Evolutionary conservation across 208 protist genomes (phyloP).

Genomic region (Leishmania turanica): DNA sequence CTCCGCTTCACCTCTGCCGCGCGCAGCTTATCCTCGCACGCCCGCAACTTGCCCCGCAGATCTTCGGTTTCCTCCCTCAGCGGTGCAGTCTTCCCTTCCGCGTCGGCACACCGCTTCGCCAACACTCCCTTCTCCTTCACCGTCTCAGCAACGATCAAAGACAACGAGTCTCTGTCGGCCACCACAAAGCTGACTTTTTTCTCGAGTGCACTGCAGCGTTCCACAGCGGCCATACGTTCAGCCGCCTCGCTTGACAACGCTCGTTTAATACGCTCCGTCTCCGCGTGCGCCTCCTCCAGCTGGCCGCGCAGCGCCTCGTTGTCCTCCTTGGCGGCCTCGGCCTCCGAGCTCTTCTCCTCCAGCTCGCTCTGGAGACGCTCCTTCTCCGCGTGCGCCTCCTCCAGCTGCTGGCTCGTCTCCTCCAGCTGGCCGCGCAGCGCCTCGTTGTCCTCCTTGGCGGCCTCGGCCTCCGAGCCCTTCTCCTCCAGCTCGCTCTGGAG

Average conservation of each 20-base stretch:
- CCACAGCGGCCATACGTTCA: no score
- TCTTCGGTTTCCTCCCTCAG: neutral
- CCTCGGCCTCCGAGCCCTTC: no score
- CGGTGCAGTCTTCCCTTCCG: neutral
- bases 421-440: no score
- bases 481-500: no score
- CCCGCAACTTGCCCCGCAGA: neutral
- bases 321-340: neutral
- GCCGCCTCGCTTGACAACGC: no score
- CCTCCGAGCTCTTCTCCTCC: no score
- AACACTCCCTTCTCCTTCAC: neutral
- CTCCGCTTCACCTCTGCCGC: neutral
- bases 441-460: no score
- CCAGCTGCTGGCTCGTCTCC: no score
- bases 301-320: neutral
- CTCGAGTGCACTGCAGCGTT: rapidly evolving
- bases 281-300: neutral
- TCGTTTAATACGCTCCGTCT: neutral
- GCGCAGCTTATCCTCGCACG: neutral
- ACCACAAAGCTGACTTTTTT: no score
- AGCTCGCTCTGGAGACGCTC: no score
- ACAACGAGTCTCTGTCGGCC: neutral
- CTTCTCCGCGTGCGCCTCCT: no score
- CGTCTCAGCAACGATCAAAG: neutral
- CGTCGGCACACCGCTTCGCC: neutral